These are phyloP conservation scores for Xenosphaeropsis pyriputrescens DNA, from an alignment of 2,329 filamentous ascomycete genomes.

Conservation along the genomic window DNA sequence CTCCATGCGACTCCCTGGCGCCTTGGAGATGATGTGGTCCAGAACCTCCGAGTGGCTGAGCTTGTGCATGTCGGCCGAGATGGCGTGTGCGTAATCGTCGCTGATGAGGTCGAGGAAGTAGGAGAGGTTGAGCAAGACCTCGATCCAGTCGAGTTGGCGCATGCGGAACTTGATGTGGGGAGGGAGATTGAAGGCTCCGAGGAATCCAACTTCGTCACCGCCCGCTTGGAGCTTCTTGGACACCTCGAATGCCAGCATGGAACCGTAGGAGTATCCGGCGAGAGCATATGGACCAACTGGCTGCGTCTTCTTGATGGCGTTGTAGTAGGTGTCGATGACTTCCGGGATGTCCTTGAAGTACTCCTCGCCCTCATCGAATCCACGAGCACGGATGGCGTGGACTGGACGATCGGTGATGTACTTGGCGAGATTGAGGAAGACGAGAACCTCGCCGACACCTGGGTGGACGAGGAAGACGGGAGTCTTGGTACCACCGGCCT, in stretches of 20 bases:
- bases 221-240: slow-evolving; percentile 26
- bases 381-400: slow-evolving; percentile 25
- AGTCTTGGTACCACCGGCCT: slow-evolving; percentile 13
- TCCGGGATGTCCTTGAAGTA: slow-evolving; percentile 24
- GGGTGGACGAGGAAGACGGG: slow-evolving; percentile 25
- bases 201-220: slow-evolving; percentile 25
- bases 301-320: slow-evolving; percentile 24
- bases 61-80: slow-evolving; percentile 19
- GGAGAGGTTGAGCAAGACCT: slow-evolving; percentile 19
- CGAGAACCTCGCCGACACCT: slow-evolving; percentile 23
- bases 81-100: slow-evolving; percentile 22
- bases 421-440: slow-evolving; percentile 21
- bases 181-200: slow-evolving; percentile 30
- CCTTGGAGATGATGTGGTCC: slow-evolving; percentile 9
- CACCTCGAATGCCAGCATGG: slow-evolving; percentile 33
- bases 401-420: slow-evolving; percentile 26
- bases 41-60: slow-evolving; percentile 8
- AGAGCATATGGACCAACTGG: slow-evolving; percentile 34
- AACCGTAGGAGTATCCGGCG: slow-evolving; percentile 34
- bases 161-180: slow-evolving; percentile 26
- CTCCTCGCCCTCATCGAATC: slow-evolving; percentile 22
- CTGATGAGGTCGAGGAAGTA: slow-evolving; percentile 22
- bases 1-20: slow-evolving; percentile 10
- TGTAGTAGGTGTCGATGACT: slow-evolving; percentile 22
- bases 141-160: slow-evolving; percentile 17